These are phyloP conservation scores for Leptodermis oblonga DNA, from an alignment of 257 asterid genomes.

Conservation along the genomic window DNA sequence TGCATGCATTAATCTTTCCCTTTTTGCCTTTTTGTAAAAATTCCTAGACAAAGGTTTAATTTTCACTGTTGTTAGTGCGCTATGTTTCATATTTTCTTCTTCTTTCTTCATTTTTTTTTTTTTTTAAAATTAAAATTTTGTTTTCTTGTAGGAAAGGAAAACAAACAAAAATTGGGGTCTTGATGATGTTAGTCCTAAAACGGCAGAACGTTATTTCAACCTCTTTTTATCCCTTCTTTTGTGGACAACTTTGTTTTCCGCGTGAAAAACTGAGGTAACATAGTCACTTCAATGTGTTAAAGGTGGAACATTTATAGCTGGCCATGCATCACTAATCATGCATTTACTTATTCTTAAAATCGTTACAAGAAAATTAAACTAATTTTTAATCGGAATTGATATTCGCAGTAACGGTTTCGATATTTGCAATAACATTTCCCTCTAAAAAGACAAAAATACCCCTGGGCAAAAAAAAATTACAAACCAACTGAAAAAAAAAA, in stretches of 20 bases:
- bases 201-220: constrained; percentile 2
- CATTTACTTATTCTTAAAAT: not conserved
- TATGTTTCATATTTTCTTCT: constrained; percentile 1
- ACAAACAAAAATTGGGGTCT: not conserved
- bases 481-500: too few species aligned
- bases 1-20: constrained; percentile 19
- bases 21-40: not conserved
- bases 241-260: constrained; percentile 7
- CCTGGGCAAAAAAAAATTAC: too few species aligned
- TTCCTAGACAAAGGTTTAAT: constrained; percentile 14
- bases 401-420: too few species aligned
- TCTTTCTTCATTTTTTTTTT: not conserved
- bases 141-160: not conserved
- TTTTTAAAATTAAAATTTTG: too few species aligned
- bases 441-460: too few species aligned
- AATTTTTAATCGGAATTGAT: too few species aligned
- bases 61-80: constrained; percentile 11
- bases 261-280: not conserved
- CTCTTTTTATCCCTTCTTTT: constrained; percentile 6
- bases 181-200: not conserved
- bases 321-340: not conserved
- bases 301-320: constrained; percentile 10
- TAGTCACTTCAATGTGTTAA: constrained; percentile 12
- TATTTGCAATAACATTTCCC: too few species aligned
- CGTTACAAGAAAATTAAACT: not conserved